Conservation (phyloP, 148 eudicot genomes). For the Camellia japonica region DNA sequence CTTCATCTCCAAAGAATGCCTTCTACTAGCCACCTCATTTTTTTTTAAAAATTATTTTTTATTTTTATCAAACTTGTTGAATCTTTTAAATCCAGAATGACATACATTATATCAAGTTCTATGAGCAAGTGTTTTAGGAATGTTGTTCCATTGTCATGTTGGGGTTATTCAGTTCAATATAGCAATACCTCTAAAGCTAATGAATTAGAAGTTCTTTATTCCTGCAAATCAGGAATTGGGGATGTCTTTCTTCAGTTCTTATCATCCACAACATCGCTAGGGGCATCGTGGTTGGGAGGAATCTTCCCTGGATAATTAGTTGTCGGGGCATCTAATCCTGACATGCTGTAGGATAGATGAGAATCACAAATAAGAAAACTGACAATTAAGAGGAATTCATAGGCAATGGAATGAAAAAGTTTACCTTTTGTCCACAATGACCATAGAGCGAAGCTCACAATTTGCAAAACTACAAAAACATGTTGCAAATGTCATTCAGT, state of each 20-base stretch:
- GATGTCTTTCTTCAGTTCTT: conserved; percentile 22
- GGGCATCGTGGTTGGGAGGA: conserved; percentile 60
- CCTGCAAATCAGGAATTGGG: conserved; percentile 13
- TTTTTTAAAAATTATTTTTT: too few species aligned
- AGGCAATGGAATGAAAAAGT: conserved; percentile 17
- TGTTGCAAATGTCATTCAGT: conserved; percentile 6
- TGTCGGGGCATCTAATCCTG: conserved; percentile 46
- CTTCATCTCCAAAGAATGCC: too few species aligned
- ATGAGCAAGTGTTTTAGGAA: too few species aligned
- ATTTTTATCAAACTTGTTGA: too few species aligned
- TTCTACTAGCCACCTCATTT: too few species aligned
- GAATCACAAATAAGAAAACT: conserved; percentile 10
- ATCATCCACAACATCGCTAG: conserved; percentile 49
- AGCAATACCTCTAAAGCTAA: neutral
- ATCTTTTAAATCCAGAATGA: too few species aligned
- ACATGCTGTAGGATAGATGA: conserved; percentile 44
- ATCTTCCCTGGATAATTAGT: conserved; percentile 76
- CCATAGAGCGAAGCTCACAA: conserved; percentile 91
- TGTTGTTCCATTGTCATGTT: too few species aligned
- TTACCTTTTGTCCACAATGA: conserved; percentile 71
- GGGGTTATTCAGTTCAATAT: too few species aligned
- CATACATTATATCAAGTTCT: too few species aligned
- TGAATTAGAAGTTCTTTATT: neutral
- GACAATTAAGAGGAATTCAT: neutral
- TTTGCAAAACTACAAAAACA: conserved; percentile 69